phyloP scores from a whole-genome alignment of 805 yeast genomes.

The Metschnikowia anglica region DNA sequence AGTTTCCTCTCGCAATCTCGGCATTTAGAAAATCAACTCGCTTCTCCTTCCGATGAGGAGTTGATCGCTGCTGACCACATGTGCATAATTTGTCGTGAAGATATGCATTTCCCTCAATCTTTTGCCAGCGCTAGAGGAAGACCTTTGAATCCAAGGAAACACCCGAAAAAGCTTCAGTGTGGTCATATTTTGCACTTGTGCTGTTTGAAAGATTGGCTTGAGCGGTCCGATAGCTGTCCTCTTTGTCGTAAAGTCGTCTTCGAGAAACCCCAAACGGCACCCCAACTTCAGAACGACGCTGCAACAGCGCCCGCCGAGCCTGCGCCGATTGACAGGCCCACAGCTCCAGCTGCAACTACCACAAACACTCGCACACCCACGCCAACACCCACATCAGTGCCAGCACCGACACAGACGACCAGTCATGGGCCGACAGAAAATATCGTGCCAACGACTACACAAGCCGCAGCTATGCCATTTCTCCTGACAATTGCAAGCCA shows the following conservation, averaged over 20 bases:
- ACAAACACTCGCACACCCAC: no score
- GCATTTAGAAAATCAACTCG: constrained; percentile 61
- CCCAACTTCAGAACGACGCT: not conserved
- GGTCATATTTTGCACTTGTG: constrained; percentile 87
- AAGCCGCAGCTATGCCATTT: no score
- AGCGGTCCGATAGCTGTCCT: constrained; percentile 90
- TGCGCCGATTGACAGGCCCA: constrained; percentile 2
- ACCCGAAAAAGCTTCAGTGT: constrained; percentile 78
- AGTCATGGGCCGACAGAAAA: no score
- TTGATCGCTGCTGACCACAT: constrained; percentile 54
- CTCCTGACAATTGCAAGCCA: no score
- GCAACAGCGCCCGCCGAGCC: constrained; percentile 3
- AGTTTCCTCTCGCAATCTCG: constrained; percentile 55
- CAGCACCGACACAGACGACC: not conserved
- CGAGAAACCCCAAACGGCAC: constrained; percentile 7
- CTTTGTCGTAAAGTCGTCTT: constrained; percentile 76
- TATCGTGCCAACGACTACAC: no score
- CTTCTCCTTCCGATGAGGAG: constrained; percentile 62
- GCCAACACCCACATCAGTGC: no score
- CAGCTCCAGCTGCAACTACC: constrained; percentile 3
- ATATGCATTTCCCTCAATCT: constrained; percentile 56
- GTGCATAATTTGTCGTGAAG: constrained; percentile 92
- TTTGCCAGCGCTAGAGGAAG: constrained; percentile 26
- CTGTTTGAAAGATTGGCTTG: constrained; percentile 90
- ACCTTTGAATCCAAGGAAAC: constrained; percentile 35